Evolutionary conservation across 257 asterid species (phyloP).

Genomic region (Scutellaria galericulata): DNA sequence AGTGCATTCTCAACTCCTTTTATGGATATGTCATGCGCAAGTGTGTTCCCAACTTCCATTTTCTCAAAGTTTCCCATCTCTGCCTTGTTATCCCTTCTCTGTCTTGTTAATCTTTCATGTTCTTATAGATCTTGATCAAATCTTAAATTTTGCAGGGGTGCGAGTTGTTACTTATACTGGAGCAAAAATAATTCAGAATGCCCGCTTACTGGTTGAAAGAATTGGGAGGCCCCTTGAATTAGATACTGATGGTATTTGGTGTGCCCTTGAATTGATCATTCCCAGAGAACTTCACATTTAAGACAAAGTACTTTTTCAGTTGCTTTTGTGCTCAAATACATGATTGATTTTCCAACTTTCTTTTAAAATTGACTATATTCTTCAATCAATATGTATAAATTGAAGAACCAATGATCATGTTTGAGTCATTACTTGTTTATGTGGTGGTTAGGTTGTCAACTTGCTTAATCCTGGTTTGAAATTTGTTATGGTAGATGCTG

Average conservation of each 20-base stretch:
- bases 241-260: constrained; percentile 99
- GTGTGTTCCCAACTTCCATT: constrained; percentile 49
- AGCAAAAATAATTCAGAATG: constrained; percentile 97
- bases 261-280: constrained; percentile 88
- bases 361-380: constrained; percentile 24
- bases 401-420: constrained; percentile 29
- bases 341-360: constrained; percentile 26
- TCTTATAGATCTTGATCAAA: constrained; percentile 30
- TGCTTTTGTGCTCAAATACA: background rate
- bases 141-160: constrained; percentile 67
- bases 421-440: constrained; percentile 25
- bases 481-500: constrained; percentile 36
- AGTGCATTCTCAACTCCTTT: constrained; percentile 97
- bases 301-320: constrained; percentile 63
- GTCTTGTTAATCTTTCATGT: constrained; percentile 25
- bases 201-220: constrained; percentile 92
- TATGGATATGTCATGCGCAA: constrained; percentile 99
- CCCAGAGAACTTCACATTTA: constrained; percentile 96
- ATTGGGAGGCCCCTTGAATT: constrained; percentile 98
- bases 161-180: constrained; percentile 99
- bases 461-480: constrained; percentile 26
- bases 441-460: constrained; percentile 24
- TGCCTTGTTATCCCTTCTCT: background rate
- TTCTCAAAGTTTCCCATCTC: constrained; percentile 29
- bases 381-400: constrained; percentile 27